Evolutionary conservation across 768 basidiomycete species (phyloP).

Genomic region (Trametes punicea): DNA sequence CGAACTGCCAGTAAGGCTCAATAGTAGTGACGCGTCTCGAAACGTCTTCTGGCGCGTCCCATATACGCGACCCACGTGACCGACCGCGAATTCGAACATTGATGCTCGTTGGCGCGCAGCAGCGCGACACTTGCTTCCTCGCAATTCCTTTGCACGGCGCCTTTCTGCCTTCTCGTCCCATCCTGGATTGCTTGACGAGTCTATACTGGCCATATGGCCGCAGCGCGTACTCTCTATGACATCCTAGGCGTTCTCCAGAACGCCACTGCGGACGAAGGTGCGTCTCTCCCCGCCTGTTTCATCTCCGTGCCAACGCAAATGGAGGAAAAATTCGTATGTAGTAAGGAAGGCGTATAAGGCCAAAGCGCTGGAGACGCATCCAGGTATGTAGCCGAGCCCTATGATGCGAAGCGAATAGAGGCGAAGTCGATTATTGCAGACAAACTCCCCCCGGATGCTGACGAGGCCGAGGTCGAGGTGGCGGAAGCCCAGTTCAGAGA

Average conservation of each 20-base stretch:
- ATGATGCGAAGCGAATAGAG: neutral
- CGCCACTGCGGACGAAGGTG: slow-evolving; percentile 30
- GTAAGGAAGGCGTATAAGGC: slow-evolving; percentile 33
- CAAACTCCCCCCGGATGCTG: slow-evolving; percentile 27
- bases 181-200: slow-evolving; percentile 12
- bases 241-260: slow-evolving; percentile 26
- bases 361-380: slow-evolving; percentile 31
- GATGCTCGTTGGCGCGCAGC: neutral
- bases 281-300: neutral
- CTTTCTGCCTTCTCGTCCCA: slow-evolving; percentile 4
- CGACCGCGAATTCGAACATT: slow-evolving; percentile 13
- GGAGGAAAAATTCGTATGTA: neutral
- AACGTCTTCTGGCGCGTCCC: no score
- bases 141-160: slow-evolving; percentile 1
- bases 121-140: slow-evolving; percentile 1
- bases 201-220: slow-evolving; percentile 22
- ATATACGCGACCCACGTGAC: slow-evolving; percentile 17
- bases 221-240: slow-evolving; percentile 27
- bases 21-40: slow-evolving; percentile 6
- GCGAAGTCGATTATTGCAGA: slow-evolving; percentile 19
- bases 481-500: slow-evolving; percentile 30
- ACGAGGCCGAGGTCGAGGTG: slow-evolving; percentile 23
- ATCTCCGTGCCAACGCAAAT: neutral
- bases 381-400: slow-evolving; percentile 20
- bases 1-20: no score